Evolutionary conservation across 192 early-diverging fungal species (phyloP), one percentile per base, ranked within the genome.

Genomic region (Podila minutissima): DNA sequence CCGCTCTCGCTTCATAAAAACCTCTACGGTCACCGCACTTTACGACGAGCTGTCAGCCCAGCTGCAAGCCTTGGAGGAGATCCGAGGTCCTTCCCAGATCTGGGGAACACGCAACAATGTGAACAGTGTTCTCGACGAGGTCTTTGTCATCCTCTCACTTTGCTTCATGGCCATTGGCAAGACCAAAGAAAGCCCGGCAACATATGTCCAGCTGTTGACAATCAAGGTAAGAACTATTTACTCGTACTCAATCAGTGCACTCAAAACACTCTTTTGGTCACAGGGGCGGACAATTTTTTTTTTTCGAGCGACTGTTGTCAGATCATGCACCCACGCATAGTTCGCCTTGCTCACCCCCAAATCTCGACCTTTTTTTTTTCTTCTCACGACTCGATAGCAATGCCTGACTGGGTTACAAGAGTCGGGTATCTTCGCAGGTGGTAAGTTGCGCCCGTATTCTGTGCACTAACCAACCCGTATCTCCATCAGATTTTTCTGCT

Each of bases 151-250:
- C 41, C 88, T 94, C 35, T 94, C 93, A 31, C 74, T 94, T 59
- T 94, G 93, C 71, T 94, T 92, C 72, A 86, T 94, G 85, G 89
- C 89, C 26, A 74, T 93, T 58, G 93, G 93, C 41, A 93, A 92
- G 69, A 93, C 89, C 73, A 88, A 89, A 63, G 93, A 94, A 74
- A 88, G 91, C 64, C 92, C 93, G 9, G 93, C 93, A 15, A 90
- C 89, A 1, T 93, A 94, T 75, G 93, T 90, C 0, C 93, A 94
- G 66, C 83, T 94, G 55, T 87, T 91, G 1, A 93, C 93, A 6
- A 89, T 94, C 59, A 93, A 93, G 86, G 89, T 89, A 86, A 74
- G 35, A 53, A 55, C 11, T 55, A 29, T 26, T 55, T 55, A 46
- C 41, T 46, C 1, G 41, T 46, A 15, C 41, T 15, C 12, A 1